Conservation (phyloP, 371 early-diverging fungal genomes). For the Lichtheimia corymbifera region DNA sequence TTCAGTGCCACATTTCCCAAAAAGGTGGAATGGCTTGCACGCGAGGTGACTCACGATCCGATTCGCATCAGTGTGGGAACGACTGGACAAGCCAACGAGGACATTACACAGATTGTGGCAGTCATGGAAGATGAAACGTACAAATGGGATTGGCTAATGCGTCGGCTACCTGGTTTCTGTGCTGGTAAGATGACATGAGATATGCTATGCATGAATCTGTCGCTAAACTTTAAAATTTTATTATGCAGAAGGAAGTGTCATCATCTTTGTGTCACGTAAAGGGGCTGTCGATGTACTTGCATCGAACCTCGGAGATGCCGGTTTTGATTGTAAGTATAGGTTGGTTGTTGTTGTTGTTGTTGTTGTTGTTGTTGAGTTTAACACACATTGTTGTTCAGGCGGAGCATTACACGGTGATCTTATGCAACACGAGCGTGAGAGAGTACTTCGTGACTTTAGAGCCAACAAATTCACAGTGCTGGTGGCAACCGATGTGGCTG, state of each 20-base stretch:
- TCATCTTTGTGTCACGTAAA: slow-evolving; percentile 70
- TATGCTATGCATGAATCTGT: neutral
- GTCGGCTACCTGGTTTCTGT: slow-evolving; percentile 51
- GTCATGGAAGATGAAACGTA: slow-evolving; percentile 62
- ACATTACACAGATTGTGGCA: slow-evolving; percentile 74
- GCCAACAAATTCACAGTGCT: slow-evolving; percentile 72
- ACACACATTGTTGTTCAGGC: slow-evolving; percentile 37
- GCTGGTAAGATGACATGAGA: slow-evolving; percentile 40
- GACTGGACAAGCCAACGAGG: slow-evolving; percentile 73
- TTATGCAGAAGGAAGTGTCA: slow-evolving; percentile 61
- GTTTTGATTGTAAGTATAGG: slow-evolving; percentile 54
- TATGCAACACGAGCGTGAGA: slow-evolving; percentile 93
- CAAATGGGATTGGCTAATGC: slow-evolving; percentile 71
- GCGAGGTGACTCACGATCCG: slow-evolving; percentile 88
- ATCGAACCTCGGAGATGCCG: slow-evolving; percentile 48
- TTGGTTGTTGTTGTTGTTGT: slow-evolving; percentile 4
- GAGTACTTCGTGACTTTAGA: slow-evolving; percentile 85
- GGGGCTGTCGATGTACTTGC: slow-evolving; percentile 64
- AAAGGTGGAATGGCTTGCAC: slow-evolving; percentile 90
- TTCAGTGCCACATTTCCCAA: slow-evolving; percentile 99
- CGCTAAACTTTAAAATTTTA: neutral
- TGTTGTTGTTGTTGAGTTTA: neutral
- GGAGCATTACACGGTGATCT: slow-evolving; percentile 98
- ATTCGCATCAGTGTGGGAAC: slow-evolving; percentile 84
- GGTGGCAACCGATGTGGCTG: slow-evolving; percentile 99